Conservation (phyloP, 1,139 yeast species). For the Hyphopichia burtonii region DNA sequence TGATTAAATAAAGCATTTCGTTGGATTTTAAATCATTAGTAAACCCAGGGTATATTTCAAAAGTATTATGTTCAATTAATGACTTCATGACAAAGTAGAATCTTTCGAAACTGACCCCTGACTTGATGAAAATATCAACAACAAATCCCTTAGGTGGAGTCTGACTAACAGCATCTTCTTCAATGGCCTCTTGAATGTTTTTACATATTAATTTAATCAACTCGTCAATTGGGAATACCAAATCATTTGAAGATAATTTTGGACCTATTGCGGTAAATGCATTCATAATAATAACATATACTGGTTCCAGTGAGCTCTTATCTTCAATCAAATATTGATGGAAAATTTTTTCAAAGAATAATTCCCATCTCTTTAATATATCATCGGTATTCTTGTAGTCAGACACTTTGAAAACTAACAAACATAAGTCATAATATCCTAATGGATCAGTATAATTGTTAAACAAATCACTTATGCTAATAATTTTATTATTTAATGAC, state of each 20-base stretch:
- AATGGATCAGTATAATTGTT: slow-evolving; percentile 86
- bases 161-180: slow-evolving; percentile 38
- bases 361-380: slow-evolving; percentile 69
- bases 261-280: slow-evolving; percentile 45
- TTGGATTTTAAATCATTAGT: slow-evolving; percentile 34
- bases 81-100: slow-evolving; percentile 67
- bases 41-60: slow-evolving; percentile 48
- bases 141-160: slow-evolving; percentile 42
- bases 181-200: slow-evolving; percentile 38
- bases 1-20: slow-evolving; percentile 64
- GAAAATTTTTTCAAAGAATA: slow-evolving; percentile 51
- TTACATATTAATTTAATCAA: slow-evolving; percentile 58
- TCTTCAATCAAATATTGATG: slow-evolving; percentile 31
- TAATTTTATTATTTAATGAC: slow-evolving; percentile 61
- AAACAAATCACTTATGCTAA: slow-evolving; percentile 75
- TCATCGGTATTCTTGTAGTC: slow-evolving; percentile 78
- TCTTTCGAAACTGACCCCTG: slow-evolving; percentile 74
- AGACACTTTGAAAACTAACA: slow-evolving; percentile 75
- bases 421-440: slow-evolving; percentile 81
- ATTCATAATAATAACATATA: slow-evolving; percentile 36
- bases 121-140: slow-evolving; percentile 68
- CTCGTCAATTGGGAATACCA: slow-evolving; percentile 78
- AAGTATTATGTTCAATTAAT: slow-evolving; percentile 61
- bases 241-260: slow-evolving; percentile 52
- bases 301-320: slow-evolving; percentile 34